Conservation (phyloP, 257 asterid genomes). For the Solanum raphanifolium region DNA sequence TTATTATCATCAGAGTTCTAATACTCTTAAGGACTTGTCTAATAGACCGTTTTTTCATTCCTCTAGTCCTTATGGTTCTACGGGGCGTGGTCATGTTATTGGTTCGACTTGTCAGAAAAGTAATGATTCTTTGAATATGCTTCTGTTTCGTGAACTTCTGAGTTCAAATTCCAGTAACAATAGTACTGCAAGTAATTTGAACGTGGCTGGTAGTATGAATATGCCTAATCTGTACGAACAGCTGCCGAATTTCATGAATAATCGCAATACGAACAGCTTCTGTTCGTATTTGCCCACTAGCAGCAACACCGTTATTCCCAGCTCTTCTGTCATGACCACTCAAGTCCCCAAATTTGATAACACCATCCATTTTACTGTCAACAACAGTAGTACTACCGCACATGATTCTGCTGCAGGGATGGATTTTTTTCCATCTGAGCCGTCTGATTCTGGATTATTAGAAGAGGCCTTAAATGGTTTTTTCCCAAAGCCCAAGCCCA, state of each 20-base stretch:
- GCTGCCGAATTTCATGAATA: conserved; percentile 3
- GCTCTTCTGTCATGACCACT: conserved; percentile 5
- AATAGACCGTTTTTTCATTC: background rate
- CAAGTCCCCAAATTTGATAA: background rate
- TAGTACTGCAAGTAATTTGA: background rate
- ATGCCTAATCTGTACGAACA: conserved; percentile 15
- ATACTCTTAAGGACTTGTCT: background rate
- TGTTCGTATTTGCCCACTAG: conserved; percentile 2
- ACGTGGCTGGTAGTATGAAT: background rate
- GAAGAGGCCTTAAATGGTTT: conserved; percentile 36
- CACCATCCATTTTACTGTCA: background rate
- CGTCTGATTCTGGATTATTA: conserved; percentile 31
- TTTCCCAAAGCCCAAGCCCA: conserved; percentile 27
- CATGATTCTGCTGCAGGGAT: conserved; percentile 11
- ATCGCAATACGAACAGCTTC: background rate
- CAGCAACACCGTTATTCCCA: background rate
- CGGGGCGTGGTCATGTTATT: background rate
- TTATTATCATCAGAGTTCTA: background rate
- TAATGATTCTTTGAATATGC: conserved; percentile 4
- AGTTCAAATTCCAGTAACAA: conserved; percentile 4
- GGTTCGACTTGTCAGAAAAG: background rate
- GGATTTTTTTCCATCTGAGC: conserved; percentile 50
- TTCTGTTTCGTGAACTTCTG: conserved; percentile 31
- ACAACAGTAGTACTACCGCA: background rate
- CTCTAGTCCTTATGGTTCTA: conserved; percentile 10